Evolutionary conservation across 1,284 basidiomycete genomes (phyloP).

Genomic region (Cutaneotrichosporon arboriforme): DNA sequence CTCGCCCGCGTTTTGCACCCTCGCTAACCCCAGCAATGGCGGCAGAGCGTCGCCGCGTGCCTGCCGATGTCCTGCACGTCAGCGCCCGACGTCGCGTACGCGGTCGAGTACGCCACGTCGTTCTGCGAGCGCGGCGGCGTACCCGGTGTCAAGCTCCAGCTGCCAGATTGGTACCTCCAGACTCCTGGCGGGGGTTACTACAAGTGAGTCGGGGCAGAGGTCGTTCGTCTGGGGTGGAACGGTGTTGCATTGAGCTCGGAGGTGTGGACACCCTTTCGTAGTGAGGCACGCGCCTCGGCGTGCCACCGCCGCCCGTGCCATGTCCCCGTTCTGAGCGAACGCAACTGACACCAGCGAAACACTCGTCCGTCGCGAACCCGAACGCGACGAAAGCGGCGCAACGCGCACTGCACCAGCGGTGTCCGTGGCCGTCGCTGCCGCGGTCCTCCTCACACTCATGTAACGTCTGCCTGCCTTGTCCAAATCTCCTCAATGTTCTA

Average conservation of each 20-base stretch:
- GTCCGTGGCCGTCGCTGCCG: not conserved
- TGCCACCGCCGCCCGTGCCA: too few relatives aligned
- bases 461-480: too few relatives aligned
- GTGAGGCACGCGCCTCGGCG: too few relatives aligned
- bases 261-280: too few relatives aligned
- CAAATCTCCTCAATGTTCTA: not conserved
- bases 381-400: not conserved
- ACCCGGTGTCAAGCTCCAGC: constrained; percentile 15
- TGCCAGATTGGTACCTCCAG: constrained; percentile 23
- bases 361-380: not conserved
- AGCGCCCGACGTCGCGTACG: constrained; percentile 40
- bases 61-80: constrained; percentile 27
- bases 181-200: constrained; percentile 27
- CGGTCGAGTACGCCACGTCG: constrained; percentile 28
- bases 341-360: constrained; percentile 1
- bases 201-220: constrained; percentile 29
- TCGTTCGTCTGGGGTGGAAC: too few relatives aligned
- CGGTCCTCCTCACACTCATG: not conserved
- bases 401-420: not conserved
- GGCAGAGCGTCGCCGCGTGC: constrained; percentile 22
- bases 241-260: too few relatives aligned
- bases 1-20: not conserved
- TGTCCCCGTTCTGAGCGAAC: too few relatives aligned
- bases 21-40: constrained; percentile 18
- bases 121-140: constrained; percentile 34